Conservation (phyloP, 2,329 filamentous ascomycete species). For the Apiospora arundinis region DNA sequence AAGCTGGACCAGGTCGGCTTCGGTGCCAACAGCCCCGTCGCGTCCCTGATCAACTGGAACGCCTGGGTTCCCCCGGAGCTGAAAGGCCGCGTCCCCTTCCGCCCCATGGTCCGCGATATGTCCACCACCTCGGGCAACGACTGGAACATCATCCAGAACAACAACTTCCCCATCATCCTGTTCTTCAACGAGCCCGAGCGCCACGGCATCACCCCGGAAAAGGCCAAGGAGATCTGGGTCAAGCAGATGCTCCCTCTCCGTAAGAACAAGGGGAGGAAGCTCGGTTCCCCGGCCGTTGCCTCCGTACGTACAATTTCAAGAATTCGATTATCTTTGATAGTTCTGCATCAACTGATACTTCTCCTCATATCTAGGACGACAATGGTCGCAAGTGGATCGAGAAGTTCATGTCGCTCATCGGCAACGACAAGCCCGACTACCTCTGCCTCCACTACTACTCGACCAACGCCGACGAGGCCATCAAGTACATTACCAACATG, state of each 20-base stretch:
- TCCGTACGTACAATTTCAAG: too few species aligned
- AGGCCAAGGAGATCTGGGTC: slow-evolving; percentile 13
- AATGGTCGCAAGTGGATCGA: slow-evolving; percentile 30
- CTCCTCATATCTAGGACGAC: slow-evolving; percentile 27
- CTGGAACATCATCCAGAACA: slow-evolving; percentile 31
- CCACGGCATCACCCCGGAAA: background rate
- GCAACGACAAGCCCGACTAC: slow-evolving; percentile 19
- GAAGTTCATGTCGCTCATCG: slow-evolving; percentile 20
- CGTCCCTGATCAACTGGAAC: slow-evolving; percentile 49
- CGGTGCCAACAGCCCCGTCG: slow-evolving; percentile 38
- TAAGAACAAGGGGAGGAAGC: slow-evolving; percentile 36
- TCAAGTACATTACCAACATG: slow-evolving; percentile 19
- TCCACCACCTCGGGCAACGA: slow-evolving; percentile 11
- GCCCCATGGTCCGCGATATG: slow-evolving; percentile 26
- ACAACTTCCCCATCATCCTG: slow-evolving; percentile 22
- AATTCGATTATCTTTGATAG: too few species aligned
- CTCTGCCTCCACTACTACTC: slow-evolving; percentile 23
- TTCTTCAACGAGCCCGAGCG: slow-evolving; percentile 24
- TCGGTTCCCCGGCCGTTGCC: slow-evolving; percentile 24
- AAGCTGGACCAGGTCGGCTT: slow-evolving; percentile 45
- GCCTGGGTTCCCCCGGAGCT: slow-evolving; percentile 47
- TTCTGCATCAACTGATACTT: background rate
- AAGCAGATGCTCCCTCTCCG: slow-evolving; percentile 20
- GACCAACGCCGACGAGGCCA: slow-evolving; percentile 12
- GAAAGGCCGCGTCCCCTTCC: slow-evolving; percentile 43